Conservation (phyloP, 2,329 filamentous ascomycete genomes). For the Alternaria conjuncta region DNA sequence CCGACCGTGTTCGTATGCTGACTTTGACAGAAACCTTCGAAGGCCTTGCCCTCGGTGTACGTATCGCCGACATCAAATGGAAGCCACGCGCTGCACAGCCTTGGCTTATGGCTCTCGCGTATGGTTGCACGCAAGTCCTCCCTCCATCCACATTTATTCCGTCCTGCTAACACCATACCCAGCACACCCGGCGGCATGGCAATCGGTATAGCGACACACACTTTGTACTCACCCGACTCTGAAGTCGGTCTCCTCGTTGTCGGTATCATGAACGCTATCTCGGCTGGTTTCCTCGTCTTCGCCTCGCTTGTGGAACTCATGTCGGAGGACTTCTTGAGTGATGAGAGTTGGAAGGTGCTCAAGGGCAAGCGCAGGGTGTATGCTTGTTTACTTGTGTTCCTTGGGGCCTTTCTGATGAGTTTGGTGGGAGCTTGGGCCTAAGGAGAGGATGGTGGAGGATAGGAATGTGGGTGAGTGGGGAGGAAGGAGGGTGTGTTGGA, state of each 20-base stretch:
- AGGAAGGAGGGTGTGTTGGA: background rate
- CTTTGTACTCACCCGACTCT: slow-evolving; percentile 79
- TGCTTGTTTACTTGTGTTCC: slow-evolving; percentile 69
- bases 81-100: slow-evolving; percentile 43
- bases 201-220: slow-evolving; percentile 78
- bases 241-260: slow-evolving; percentile 80
- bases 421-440: slow-evolving; percentile 75
- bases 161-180: background rate
- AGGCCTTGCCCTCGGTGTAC: slow-evolving; percentile 82
- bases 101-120: slow-evolving; percentile 79
- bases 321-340: slow-evolving; percentile 81
- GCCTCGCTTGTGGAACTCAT: slow-evolving; percentile 84
- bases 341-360: slow-evolving; percentile 74
- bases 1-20: background rate
- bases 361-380: slow-evolving; percentile 66
- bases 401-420: slow-evolving; percentile 72
- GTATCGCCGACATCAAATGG: slow-evolving; percentile 77
- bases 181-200: slow-evolving; percentile 81
- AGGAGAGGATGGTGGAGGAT: background rate
- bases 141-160: background rate
- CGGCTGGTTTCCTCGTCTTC: slow-evolving; percentile 79
- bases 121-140: slow-evolving; percentile 59
- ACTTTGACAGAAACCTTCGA: slow-evolving; percentile 71
- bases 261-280: slow-evolving; percentile 87
- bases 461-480: background rate